A percentile compares a stretch with the other conserved stretches of the same genome.
Evolutionary conservation across 305 asterid genomes (phyloP).

Genomic region (Solanum hybrid): DNA sequence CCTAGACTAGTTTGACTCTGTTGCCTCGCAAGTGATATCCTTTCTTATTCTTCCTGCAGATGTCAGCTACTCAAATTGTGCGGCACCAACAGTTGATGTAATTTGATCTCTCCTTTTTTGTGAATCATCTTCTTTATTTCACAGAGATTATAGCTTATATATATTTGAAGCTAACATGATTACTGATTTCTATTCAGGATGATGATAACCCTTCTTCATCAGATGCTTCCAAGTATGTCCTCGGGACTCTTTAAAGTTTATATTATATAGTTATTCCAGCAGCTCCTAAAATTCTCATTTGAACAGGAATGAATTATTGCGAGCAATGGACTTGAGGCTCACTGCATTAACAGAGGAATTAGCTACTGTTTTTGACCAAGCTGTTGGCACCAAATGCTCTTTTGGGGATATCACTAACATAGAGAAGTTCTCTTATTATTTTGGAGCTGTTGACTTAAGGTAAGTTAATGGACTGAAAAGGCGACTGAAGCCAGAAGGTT

Average conservation of each 20-base stretch:
- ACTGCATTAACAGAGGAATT: conserved; percentile 56
- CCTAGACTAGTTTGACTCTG: background rate
- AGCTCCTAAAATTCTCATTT: conserved; percentile 13
- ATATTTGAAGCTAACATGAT: conserved; percentile 3
- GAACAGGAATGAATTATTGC: conserved; percentile 76
- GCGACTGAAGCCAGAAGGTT: background rate
- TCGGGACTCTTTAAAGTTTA: conserved; percentile 5
- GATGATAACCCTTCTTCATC: conserved; percentile 26
- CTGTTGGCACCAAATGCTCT: conserved; percentile 47
- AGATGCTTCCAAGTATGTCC: conserved; percentile 77
- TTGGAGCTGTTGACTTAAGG: conserved; percentile 78
- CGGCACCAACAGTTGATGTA: background rate
- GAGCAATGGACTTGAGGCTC: conserved; percentile 81
- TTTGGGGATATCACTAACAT: conserved; percentile 46
- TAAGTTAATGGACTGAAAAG: conserved; percentile 11
- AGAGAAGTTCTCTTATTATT: conserved; percentile 55
- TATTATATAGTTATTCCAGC: conserved; percentile 4
- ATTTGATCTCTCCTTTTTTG: background rate
- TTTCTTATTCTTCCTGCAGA: background rate
- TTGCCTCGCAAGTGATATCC: background rate
- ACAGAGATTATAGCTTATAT: background rate
- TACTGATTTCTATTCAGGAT: conserved; percentile 39
- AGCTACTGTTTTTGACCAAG: conserved; percentile 50
- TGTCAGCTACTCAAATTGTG: background rate
- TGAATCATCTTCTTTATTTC: background rate